These are phyloP conservation scores for Lupinus albus DNA, from an alignment of 306 rosid genomes.

Conservation along the genomic window DNA sequence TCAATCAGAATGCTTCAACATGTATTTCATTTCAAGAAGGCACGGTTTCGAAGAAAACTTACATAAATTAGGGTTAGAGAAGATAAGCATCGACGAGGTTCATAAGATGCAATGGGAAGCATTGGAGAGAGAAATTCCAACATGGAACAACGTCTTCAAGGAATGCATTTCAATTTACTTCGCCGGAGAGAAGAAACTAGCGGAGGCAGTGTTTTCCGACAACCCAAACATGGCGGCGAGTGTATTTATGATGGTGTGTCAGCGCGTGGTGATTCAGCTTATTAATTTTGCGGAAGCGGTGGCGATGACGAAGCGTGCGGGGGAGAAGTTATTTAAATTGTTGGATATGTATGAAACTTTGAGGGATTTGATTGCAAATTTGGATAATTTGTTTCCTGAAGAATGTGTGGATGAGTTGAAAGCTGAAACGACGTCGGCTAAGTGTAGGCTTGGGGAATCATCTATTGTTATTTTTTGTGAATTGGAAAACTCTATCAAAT, in stretches of 20 bases:
- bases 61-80: constrained; percentile 49
- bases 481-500: constrained; percentile 52
- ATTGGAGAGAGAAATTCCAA: constrained; percentile 57
- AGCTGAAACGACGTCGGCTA: constrained; percentile 41
- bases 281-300: constrained; percentile 57
- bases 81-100: constrained; percentile 57
- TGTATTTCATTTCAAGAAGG: constrained; percentile 46
- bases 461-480: constrained; percentile 47
- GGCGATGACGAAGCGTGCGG: constrained; percentile 57
- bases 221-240: neutral
- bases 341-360: constrained; percentile 66
- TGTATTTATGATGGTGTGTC: constrained; percentile 42
- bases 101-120: constrained; percentile 64
- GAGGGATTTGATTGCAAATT: constrained; percentile 41
- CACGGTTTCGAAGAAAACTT: constrained; percentile 48
- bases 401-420: constrained; percentile 34
- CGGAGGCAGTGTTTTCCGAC: constrained; percentile 36
- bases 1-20: constrained; percentile 52
- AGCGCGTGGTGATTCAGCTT: constrained; percentile 43
- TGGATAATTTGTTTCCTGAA: constrained; percentile 43
- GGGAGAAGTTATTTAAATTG: constrained; percentile 64
- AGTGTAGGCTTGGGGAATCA: constrained; percentile 51
- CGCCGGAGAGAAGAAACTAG: constrained; percentile 46
- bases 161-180: constrained; percentile 45
- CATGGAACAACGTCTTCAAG: constrained; percentile 53